phyloP scores from a whole-genome alignment of 1,284 basidiomycete genomes.

The Cystobasidium sp. region DNA sequence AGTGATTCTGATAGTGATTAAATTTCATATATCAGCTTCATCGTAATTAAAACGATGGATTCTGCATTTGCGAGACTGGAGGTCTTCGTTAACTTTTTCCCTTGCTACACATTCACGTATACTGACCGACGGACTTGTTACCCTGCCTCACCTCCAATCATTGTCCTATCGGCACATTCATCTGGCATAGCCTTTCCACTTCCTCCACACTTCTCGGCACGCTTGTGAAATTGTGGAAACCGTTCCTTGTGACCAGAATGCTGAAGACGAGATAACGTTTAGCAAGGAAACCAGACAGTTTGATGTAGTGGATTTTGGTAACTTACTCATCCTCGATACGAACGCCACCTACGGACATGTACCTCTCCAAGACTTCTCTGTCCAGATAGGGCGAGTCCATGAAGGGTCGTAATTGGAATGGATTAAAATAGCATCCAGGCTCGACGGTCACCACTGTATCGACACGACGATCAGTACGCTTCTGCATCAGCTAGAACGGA shows the following conservation, averaged over 20 bases:
- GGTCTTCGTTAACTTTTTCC: too few relatives aligned
- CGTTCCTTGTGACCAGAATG: conserved; percentile 50
- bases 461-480: conserved; percentile 19
- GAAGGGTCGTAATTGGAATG: conserved; percentile 49
- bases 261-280: conserved; percentile 7
- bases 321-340: conserved; percentile 83
- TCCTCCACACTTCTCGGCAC: conserved; percentile 36
- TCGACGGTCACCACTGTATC: conserved; percentile 69
- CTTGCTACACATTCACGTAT: conserved; percentile 1
- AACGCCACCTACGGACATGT: conserved; percentile 80
- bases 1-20: conserved; percentile 41
- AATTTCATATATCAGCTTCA: background rate
- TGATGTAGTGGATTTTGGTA: background rate
- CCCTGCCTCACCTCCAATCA: background rate
- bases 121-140: background rate
- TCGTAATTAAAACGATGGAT: background rate
- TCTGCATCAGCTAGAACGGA: background rate
- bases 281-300: background rate
- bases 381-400: conserved; percentile 70
- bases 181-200: conserved; percentile 38
- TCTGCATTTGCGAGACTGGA: background rate
- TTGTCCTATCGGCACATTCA: conserved; percentile 24
- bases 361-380: conserved; percentile 69
- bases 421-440: conserved; percentile 64
- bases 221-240: conserved; percentile 52